Conservation (phyloP, 495 filamentous ascomycete species). For the Aspergillus wentii region DNA sequence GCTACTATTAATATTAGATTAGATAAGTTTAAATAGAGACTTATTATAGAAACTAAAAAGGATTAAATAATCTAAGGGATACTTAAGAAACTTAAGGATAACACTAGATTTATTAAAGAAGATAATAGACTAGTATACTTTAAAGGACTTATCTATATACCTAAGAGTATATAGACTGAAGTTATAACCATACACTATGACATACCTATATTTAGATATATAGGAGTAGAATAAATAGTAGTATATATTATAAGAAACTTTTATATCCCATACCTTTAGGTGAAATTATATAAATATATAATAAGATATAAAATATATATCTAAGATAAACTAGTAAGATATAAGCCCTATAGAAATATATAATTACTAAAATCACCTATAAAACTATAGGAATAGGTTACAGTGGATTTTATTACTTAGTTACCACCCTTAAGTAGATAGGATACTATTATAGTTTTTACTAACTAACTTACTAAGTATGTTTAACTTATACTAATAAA, state of each 20-base stretch:
- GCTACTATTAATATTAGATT: background rate
- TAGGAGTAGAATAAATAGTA: constrained; percentile 5
- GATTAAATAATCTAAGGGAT: background rate
- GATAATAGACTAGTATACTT: constrained; percentile 6
- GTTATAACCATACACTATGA: constrained; percentile 7
- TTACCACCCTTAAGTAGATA: constrained; percentile 2
- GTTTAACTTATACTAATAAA: constrained; percentile 1
- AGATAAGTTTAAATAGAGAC: background rate
- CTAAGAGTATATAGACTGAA: constrained; percentile 1
- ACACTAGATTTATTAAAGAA: background rate
- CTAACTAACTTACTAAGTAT: constrained; percentile 1
- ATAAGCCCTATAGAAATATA: constrained; percentile 8
- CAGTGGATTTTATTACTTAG: constrained; percentile 17
- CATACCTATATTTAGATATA: background rate
- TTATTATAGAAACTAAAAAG: constrained; percentile 1
- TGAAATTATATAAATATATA: constrained; percentile 8
- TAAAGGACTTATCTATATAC: constrained; percentile 8
- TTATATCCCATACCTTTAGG: constrained; percentile 2
- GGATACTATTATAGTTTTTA: constrained; percentile 6
- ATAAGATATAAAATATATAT: constrained; percentile 4
- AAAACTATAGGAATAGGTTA: constrained; percentile 11
- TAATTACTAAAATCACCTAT: constrained; percentile 4
- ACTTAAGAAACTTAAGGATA: background rate
- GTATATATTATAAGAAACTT: constrained; percentile 8
- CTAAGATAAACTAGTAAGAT: constrained; percentile 2